Base-by-base conservation (phyloP, 768 basidiomycete genomes). In the Lanmaoa pseudosensibilis region DNA sequence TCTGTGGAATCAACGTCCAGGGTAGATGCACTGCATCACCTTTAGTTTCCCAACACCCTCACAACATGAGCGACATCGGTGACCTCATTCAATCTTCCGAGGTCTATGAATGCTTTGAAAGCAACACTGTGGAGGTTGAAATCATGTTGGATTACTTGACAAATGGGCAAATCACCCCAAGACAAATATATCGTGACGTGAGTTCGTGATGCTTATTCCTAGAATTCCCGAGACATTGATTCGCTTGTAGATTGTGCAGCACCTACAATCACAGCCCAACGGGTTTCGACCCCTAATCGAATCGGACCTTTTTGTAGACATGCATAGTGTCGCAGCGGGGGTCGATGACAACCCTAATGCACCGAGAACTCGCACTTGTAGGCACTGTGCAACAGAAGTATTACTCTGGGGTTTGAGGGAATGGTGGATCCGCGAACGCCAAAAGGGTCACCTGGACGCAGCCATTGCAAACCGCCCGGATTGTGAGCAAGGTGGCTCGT, bases 361-460 rank as follows among this genome's bases (percentile, higher is more conserved):
- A 3, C 82, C 87, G n/a, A 81, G 86, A 23, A 78, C 69, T 45
- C 80, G 76, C 46, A 82, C 86, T 41, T 93, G 90, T 66, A 76
- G 90, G 59, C 71, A 82, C 40, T 93, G 90, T 66, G 87, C 91
- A 2, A 78, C 84, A 0, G 89, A 92, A 67, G 80, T 91, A 2
- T 75, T 92, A 18, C 74, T 92, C 3, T 89, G 84, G 77, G 90
- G 90, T 12, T 65, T 92, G 43, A 83, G 79, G 57, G 88, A 86
- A 38, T 93, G 90, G 90, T 92, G 91, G 90, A 73, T 92, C 34
- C 76, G 86, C 48, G 90, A 92, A 70, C 81, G 90, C 30, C 79
- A 77, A 72, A 88, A 85, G 63, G 90, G 86, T 16, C 79, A 82
- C 59, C 69, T 88, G 50, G 84, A 85, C 40, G 78, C 78, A 45